Evolutionary conservation across 2,329 filamentous ascomycete species (phyloP).

Genomic region (Amesomyces nigricolor): DNA sequence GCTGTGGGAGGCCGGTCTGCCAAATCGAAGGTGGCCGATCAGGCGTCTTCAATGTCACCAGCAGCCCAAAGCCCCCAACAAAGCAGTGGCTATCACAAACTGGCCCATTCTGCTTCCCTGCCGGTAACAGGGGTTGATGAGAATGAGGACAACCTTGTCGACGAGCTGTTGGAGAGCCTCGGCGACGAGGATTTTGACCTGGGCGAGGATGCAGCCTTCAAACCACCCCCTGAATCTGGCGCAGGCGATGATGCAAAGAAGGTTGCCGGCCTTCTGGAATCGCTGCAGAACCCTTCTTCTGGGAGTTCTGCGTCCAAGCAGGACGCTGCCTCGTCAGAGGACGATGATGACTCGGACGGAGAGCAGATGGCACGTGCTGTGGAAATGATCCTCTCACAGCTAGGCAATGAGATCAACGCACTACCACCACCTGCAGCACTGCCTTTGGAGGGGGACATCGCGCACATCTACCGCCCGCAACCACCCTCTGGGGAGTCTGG

Average conservation of each 20-base stretch:
- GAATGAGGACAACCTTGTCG: constrained; percentile 43
- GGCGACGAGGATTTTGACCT: constrained; percentile 31
- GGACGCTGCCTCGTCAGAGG: constrained; percentile 13
- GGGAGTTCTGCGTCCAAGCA: constrained; percentile 7
- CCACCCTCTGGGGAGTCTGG: neutral
- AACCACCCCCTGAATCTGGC: constrained; percentile 5
- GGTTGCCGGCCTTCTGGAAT: constrained; percentile 31
- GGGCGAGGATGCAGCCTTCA: constrained; percentile 14
- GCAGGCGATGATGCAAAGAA: constrained; percentile 30
- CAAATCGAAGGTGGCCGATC: neutral
- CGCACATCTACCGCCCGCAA: neutral
- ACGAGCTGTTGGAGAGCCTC: constrained; percentile 46
- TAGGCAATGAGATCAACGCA: constrained; percentile 40
- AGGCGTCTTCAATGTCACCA: neutral
- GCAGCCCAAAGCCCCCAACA: neutral
- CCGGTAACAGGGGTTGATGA: constrained; percentile 29
- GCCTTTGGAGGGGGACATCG: neutral
- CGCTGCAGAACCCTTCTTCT: constrained; percentile 25
- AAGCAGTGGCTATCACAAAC: neutral
- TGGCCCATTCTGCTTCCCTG: neutral
- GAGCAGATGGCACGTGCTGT: constrained; percentile 43
- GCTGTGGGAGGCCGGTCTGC: neutral
- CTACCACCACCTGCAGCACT: constrained; percentile 1
- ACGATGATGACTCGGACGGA: constrained; percentile 43
- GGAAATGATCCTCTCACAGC: constrained; percentile 40